A percentile compares a stretch with the other conserved stretches of the same genome.
Conservation (phyloP, 2,329 filamentous ascomycete genomes). For the Colletotrichum sp. region DNA sequence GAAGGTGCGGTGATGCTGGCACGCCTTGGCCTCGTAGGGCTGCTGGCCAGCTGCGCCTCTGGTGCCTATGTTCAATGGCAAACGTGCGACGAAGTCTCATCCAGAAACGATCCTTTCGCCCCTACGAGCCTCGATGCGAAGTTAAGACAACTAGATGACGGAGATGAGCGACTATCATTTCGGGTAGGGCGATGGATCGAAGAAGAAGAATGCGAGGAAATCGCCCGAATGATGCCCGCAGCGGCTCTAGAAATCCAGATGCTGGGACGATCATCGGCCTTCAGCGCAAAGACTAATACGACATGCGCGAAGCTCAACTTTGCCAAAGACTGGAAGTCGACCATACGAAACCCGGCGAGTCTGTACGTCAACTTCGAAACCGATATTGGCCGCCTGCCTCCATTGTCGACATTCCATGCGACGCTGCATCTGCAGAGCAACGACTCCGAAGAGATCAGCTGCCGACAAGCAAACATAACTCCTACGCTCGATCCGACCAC, state of each 20-base stretch:
- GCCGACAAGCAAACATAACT: constrained; percentile 22
- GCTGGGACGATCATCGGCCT: constrained; percentile 5
- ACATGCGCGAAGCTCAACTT: not conserved
- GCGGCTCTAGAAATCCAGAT: constrained; percentile 1
- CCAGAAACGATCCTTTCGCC: not conserved
- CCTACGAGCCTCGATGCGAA: not conserved
- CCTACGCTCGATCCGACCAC: constrained; percentile 9
- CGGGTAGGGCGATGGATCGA: not conserved
- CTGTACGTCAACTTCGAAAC: not conserved
- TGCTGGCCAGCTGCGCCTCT: constrained; percentile 1
- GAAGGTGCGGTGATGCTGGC: not conserved
- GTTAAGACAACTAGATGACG: not conserved
- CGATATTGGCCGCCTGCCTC: constrained; percentile 13
- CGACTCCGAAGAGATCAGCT: constrained; percentile 5
- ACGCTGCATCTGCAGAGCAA: constrained; percentile 6
- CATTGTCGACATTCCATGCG: constrained; percentile 19
- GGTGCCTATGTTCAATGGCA: constrained; percentile 25
- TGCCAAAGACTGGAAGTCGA: not conserved
- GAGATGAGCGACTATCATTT: not conserved
- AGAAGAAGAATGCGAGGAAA: not conserved
- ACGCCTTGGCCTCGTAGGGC: not conserved
- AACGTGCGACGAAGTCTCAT: constrained; percentile 8
- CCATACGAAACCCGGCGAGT: not conserved
- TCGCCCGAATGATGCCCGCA: not conserved
- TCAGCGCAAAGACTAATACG: not conserved